phyloP scores from a whole-genome alignment of 176 grass and related monocot species.

The Melocanna baccifera region DNA sequence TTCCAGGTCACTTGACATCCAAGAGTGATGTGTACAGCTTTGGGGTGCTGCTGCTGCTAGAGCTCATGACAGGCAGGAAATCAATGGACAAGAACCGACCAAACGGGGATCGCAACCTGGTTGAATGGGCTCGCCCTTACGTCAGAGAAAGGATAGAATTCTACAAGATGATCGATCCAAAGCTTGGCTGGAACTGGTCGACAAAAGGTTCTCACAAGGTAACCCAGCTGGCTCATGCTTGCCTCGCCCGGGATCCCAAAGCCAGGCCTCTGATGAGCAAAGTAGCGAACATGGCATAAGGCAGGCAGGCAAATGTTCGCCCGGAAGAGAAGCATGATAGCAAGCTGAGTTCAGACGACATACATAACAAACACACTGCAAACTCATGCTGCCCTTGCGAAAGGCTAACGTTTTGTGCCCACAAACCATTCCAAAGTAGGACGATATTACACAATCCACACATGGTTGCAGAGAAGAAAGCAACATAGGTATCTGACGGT shows the following conservation, averaged over 20 bases:
- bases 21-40: constrained; percentile 61
- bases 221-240: constrained; percentile 32
- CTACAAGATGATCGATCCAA: constrained; percentile 37
- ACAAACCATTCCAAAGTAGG: too few species aligned
- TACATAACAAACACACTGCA: too few species aligned
- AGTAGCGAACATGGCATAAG: not conserved
- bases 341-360: too few species aligned
- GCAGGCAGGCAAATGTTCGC: too few species aligned
- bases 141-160: constrained; percentile 31
- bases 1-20: constrained; percentile 48
- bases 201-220: constrained; percentile 45
- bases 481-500: too few species aligned
- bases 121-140: constrained; percentile 48
- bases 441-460: not conserved
- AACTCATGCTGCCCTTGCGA: too few species aligned
- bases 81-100: constrained; percentile 55
- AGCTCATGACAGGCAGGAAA: constrained; percentile 46
- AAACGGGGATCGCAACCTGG: constrained; percentile 57
- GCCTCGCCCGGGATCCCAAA: constrained; percentile 41
- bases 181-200: constrained; percentile 37
- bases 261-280: constrained; percentile 62
- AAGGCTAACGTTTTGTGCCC: too few species aligned
- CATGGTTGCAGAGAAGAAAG: not conserved
- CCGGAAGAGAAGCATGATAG: too few species aligned
- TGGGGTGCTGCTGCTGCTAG: constrained; percentile 39